Evolutionary conservation across 2,329 filamentous ascomycete species (phyloP).

Genomic region (Aspergillus sp.): DNA sequence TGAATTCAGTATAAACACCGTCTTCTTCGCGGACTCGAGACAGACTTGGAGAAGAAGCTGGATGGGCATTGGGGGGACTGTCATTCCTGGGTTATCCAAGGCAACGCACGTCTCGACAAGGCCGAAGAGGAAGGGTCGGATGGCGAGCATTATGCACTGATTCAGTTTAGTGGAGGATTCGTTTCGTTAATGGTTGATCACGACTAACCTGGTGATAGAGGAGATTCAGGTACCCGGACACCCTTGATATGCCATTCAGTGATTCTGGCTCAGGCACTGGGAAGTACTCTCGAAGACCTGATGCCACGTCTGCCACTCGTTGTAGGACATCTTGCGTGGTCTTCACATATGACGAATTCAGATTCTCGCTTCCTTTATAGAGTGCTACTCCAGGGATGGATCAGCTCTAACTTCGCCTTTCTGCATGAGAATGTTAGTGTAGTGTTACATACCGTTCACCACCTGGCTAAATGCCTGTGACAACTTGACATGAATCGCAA

Average conservation of each 20-base stretch:
- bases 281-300: constrained; percentile 3
- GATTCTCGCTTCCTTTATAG: neutral
- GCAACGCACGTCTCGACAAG: constrained; percentile 1
- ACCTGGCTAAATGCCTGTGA: constrained; percentile 1
- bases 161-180: too few relatives aligned
- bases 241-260: constrained; percentile 1
- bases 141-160: constrained; percentile 8
- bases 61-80: constrained; percentile 4
- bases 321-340: constrained; percentile 4
- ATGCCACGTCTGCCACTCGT: constrained; percentile 2
- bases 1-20: neutral
- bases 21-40: constrained; percentile 6
- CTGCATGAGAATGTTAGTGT: constrained; percentile 3
- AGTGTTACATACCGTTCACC: constrained; percentile 1
- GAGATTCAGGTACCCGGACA: constrained; percentile 6
- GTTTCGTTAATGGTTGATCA: too few relatives aligned
- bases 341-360: neutral
- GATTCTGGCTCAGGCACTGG: constrained; percentile 3
- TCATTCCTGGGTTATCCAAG: neutral
- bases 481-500: constrained; percentile 6
- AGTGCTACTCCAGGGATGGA: neutral
- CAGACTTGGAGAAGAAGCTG: constrained; percentile 5
- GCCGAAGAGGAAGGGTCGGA: constrained; percentile 3
- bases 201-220: constrained; percentile 5
- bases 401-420: too few relatives aligned